A percentile compares a stretch with the other conserved stretches of the same genome.
Conservation (phyloP, 2,329 filamentous ascomycete species). For the Colletotrichum spaethianum region DNA sequence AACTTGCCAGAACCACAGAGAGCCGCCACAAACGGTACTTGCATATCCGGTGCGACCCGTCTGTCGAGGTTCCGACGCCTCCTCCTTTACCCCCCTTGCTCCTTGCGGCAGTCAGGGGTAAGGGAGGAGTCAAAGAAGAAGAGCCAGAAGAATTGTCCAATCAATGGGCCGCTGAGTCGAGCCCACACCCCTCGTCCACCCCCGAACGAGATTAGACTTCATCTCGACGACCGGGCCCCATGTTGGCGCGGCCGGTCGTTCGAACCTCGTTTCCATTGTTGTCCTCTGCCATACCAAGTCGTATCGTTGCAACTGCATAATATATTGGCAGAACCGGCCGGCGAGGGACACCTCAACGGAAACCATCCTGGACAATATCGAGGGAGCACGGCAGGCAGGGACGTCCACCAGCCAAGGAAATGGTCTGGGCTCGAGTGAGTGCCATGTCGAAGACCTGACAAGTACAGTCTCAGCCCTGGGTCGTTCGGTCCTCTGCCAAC, state of each 20-base stretch:
- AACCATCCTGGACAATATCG: background rate
- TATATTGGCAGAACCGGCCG: background rate
- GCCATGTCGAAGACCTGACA: background rate
- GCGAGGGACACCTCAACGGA: background rate
- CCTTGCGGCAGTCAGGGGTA: slow-evolving; percentile 17
- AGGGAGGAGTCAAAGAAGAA: background rate
- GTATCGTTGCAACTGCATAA: slow-evolving; percentile 3
- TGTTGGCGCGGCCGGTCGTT: slow-evolving; percentile 29
- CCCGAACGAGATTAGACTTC: slow-evolving; percentile 36
- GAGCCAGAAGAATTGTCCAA: slow-evolving; percentile 15
- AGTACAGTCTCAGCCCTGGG: slow-evolving; percentile 24
- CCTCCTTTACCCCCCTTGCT: slow-evolving; percentile 1
- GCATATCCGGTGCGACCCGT: slow-evolving; percentile 34
- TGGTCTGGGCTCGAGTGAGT: background rate
- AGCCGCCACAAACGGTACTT: slow-evolving; percentile 27
- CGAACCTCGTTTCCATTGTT: slow-evolving; percentile 28
- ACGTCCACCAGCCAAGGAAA: slow-evolving; percentile 8
- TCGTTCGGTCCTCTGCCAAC: slow-evolving; percentile 29
- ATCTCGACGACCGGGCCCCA: slow-evolving; percentile 39
- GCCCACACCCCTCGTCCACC: background rate
- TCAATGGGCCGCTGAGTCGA: slow-evolving; percentile 11
- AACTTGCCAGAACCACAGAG: background rate
- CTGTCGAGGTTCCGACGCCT: slow-evolving; percentile 10
- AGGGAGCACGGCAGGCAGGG: background rate
- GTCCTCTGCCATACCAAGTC: background rate